phyloP scores from a whole-genome alignment of 768 basidiomycete species.

The Gymnopilus dilepis region DNA sequence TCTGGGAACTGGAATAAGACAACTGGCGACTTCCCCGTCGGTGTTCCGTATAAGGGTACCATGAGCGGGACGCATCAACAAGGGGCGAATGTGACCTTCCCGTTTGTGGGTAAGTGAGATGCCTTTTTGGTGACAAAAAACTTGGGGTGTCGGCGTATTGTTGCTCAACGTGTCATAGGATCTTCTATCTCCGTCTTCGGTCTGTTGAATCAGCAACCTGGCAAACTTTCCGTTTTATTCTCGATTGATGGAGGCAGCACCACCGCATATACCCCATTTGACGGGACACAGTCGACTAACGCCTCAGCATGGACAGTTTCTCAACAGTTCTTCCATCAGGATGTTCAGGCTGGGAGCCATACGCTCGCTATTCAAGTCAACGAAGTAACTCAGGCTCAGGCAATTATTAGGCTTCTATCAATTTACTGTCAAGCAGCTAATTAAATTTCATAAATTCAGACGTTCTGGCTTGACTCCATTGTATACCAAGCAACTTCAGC shows the following conservation, averaged over 20 bases:
- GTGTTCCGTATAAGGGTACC: slow-evolving; percentile 9
- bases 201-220: slow-evolving; percentile 8
- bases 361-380: neutral
- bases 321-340: slow-evolving; percentile 8
- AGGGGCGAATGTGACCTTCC: slow-evolving; percentile 9
- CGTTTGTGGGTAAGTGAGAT: slow-evolving; percentile 3
- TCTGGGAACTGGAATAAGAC: slow-evolving; percentile 1
- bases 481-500: neutral
- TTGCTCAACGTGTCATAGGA: neutral
- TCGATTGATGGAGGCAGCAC: slow-evolving; percentile 6
- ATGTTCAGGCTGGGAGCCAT: slow-evolving; percentile 5
- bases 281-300: slow-evolving; percentile 3
- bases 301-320: slow-evolving; percentile 1
- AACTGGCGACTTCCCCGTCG: neutral
- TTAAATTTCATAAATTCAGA: neutral
- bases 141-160: neutral
- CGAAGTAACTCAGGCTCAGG: slow-evolving; percentile 8
- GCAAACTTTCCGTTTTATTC: slow-evolving; percentile 9
- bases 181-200: slow-evolving; percentile 7
- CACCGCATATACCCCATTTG: slow-evolving; percentile 2
- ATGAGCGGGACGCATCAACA: slow-evolving; percentile 5
- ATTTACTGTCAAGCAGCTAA: too few species aligned
- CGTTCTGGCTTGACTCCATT: slow-evolving; percentile 4
- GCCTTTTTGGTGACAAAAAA: neutral
- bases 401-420: neutral